A percentile compares a stretch with the other conserved stretches of the same genome.
phyloP scores from a whole-genome alignment of 495 filamentous ascomycete species.

The Podospora pseudocomata region DNA sequence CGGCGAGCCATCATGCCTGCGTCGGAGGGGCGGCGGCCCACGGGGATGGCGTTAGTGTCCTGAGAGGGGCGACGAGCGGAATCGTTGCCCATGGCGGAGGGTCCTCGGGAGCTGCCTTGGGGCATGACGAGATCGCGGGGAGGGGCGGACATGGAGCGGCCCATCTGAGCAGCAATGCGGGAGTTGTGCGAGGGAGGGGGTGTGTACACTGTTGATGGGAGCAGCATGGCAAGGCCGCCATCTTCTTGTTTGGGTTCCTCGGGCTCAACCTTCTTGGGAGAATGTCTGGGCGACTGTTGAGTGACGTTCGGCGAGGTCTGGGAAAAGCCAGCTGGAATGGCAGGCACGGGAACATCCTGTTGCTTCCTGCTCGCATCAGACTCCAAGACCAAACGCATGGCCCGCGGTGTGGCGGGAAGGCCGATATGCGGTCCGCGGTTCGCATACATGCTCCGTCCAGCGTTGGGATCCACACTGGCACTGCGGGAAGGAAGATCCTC shows the following conservation, averaged over 20 bases:
- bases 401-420: slow-evolving; percentile 77
- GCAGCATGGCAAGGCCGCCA: slow-evolving; percentile 36
- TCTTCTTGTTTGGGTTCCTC: slow-evolving; percentile 12
- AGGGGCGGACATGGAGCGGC: slow-evolving; percentile 71
- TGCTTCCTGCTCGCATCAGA: slow-evolving; percentile 45
- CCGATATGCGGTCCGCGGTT: slow-evolving; percentile 56
- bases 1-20: slow-evolving; percentile 1
- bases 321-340: slow-evolving; percentile 55
- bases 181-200: slow-evolving; percentile 40
- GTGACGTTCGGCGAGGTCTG: slow-evolving; percentile 28
- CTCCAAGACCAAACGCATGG: slow-evolving; percentile 76
- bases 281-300: slow-evolving; percentile 22
- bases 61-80: slow-evolving; percentile 32
- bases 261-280: slow-evolving; percentile 26
- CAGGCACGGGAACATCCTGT: slow-evolving; percentile 60
- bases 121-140: slow-evolving; percentile 52
- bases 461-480: slow-evolving; percentile 43
- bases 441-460: slow-evolving; percentile 43
- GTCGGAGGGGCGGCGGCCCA: slow-evolving; percentile 34
- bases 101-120: slow-evolving; percentile 14
- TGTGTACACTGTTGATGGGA: slow-evolving; percentile 64
- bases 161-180: slow-evolving; percentile 41
- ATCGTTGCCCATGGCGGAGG: slow-evolving; percentile 42
- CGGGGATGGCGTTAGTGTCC: slow-evolving; percentile 17
- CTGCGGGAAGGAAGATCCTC: slow-evolving; percentile 42